Base-by-base conservation (phyloP, 805 yeast species). In the Saccharomyces jurei region DNA sequence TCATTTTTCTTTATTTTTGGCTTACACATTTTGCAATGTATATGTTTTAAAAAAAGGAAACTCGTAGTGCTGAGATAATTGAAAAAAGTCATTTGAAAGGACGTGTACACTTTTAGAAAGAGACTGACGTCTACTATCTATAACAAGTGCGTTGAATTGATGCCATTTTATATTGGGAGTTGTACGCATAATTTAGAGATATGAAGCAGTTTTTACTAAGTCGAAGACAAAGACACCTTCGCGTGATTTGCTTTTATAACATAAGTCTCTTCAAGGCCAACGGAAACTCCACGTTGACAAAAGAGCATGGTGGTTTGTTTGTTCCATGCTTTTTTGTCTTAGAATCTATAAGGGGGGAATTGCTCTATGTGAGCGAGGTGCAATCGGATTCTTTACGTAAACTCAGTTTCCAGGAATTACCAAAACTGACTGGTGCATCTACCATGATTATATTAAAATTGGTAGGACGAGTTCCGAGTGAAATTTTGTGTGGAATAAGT, bases 161-260 rank as follows among this genome's bases (percentile, higher is more conserved):
- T 36, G 44, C 25, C 25, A 6, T 17, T 2, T 6, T 8, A 2
- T 36, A 6, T 36, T n/a, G 13, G 44, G 10, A 3, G 17, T 36
- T 8, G 22, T 36, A 36, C 22, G 6, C 22, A 36, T 21, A 21
- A 9, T 17, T 21, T 36, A 36, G 22, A 36, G 17, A 36, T 36
- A 59, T 62, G 63, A 46, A 50, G 17, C 53, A 50, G 11, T 60
- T 52, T 51, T 44, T 65, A 44, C 46, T 60, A 48, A 54, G 55
- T 46, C 55, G 62, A 28, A 59, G 65, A 48, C 52, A 66, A 44
- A 61, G 71, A 52, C 71, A 67, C 58, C 51, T 68, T 11, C 61
- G 59, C 41, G 61, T 66, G 14, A 56, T 68, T 29, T 55, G 56
- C 17, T 50, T 68, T 4, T 46, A 53, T 25, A 68, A 64, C 44